Base-by-base conservation (phyloP, 2,329 filamentous ascomycete species). In the Fusarium odoratissimum region DNA sequence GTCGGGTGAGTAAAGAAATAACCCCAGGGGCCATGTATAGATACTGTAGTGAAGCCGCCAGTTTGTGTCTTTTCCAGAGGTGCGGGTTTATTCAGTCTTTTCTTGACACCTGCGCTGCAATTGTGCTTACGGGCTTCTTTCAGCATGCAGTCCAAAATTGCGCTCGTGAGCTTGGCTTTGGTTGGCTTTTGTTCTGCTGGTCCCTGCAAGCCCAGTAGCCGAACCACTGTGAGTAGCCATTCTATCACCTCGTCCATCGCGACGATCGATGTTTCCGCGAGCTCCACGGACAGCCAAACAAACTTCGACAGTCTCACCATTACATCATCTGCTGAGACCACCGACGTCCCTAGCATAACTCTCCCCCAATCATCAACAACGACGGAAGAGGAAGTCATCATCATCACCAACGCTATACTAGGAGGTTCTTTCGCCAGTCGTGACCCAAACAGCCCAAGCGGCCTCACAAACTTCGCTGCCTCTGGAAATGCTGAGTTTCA, bases 341-440 rank as follows among this genome's bases (percentile, higher is more conserved):
- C 11, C 23, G 51, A 58, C 14, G 6, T 19, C 0, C 25, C 59
- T 12, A 62, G 14, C 0, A 12, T 4, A 4, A 59, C 52, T 1
- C 0, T 40, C 4, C 2, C 25, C 2, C 40, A 59, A 2, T 46
- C 40, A 21, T 30, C 51, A 5, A 46, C 59, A 7, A 38, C 40
- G 1, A 67, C 46, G 4, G 23, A 56, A 31, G 57, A 68, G 3
- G 33, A 33, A 21, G 12, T 25, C 0, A 14, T 52, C 12, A 25
- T 58, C 7, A 64, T 70, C 14, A 64, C 59, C 42, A 70, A 70
- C 35, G 19, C 33, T 6, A 16, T 69, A 1, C n/a, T 9, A 2
- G 55, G 55, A 0, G 67, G 67, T 5, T 45, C 54, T 10, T 70
- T 70, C 19, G 60, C 48, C n/a, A 37, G 25, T 13, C 31, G 33